Conservation (phyloP, 148 eudicot species). For the Rhododendron griersonianum region DNA sequence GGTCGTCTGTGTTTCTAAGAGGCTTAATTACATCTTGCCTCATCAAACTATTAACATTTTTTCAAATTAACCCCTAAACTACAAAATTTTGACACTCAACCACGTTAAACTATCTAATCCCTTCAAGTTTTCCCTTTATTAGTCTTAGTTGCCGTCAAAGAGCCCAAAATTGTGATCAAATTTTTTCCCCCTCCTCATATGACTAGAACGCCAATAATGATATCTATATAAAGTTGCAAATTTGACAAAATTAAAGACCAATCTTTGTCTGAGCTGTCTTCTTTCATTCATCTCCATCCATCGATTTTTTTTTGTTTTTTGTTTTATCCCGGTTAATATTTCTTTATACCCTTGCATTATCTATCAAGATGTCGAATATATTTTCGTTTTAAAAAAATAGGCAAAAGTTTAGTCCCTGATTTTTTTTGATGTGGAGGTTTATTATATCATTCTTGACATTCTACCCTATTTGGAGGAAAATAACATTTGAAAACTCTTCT, state of each 20-base stretch:
- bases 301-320: not conserved
- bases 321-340: not conserved
- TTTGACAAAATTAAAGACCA: not conserved
- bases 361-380: not conserved
- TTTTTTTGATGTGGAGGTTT: not conserved
- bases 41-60: not conserved
- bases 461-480: not conserved
- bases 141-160: not conserved
- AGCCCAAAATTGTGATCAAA: not conserved
- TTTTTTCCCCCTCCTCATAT: not conserved
- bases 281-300: not conserved
- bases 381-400: not conserved
- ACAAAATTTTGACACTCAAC: not conserved
- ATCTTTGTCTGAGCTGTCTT: not conserved
- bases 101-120: not conserved
- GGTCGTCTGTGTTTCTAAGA: not conserved
- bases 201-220: not conserved
- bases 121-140: not conserved
- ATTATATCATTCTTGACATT: not conserved
- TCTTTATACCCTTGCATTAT: not conserved
- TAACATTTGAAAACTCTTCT: not conserved
- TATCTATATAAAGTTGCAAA: not conserved
- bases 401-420: not conserved
- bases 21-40: not conserved
- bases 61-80: not conserved